Percentiles rank a stretch among this genome's conserved stretches.
phyloP scores from a whole-genome alignment of 2,329 filamentous ascomycete genomes.

The Monilinia fructicola region DNA sequence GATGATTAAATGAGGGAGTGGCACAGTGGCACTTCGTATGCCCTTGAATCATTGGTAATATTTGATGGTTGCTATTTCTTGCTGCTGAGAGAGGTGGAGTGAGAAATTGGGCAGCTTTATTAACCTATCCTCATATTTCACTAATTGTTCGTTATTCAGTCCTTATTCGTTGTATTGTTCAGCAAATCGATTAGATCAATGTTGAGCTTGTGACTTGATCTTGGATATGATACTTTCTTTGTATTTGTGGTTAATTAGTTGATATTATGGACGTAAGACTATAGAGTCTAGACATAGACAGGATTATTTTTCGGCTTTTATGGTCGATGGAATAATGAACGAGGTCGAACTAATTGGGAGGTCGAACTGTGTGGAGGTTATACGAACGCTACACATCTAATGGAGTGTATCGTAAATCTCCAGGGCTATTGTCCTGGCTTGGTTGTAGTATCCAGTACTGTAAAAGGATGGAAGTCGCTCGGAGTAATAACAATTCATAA shows the following conservation, averaged over 20 bases:
- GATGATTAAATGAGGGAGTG: background rate
- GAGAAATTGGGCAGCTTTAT: slow-evolving; percentile 8
- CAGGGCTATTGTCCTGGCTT: background rate
- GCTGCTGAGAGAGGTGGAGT: background rate
- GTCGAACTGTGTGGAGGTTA: slow-evolving; percentile 1
- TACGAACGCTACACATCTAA: slow-evolving; percentile 1
- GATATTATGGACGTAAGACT: background rate
- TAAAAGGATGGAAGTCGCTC: background rate
- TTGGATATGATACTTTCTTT: background rate
- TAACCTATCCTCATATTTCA: too few species aligned
- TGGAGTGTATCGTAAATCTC: background rate
- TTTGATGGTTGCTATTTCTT: too few species aligned
- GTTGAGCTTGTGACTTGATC: slow-evolving; percentile 10
- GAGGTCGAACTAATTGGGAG: too few species aligned
- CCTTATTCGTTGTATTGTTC: background rate
- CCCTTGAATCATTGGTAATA: background rate
- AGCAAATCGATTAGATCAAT: background rate
- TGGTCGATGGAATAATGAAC: slow-evolving; percentile 1
- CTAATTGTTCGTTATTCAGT: too few species aligned
- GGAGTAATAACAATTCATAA: background rate
- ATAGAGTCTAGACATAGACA: too few species aligned
- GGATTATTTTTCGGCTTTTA: background rate
- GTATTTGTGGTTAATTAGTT: slow-evolving; percentile 9
- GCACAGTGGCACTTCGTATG: too few species aligned
- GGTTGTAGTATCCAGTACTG: background rate